Conservation (phyloP, 768 basidiomycete species). For the Russula virescens region DNA sequence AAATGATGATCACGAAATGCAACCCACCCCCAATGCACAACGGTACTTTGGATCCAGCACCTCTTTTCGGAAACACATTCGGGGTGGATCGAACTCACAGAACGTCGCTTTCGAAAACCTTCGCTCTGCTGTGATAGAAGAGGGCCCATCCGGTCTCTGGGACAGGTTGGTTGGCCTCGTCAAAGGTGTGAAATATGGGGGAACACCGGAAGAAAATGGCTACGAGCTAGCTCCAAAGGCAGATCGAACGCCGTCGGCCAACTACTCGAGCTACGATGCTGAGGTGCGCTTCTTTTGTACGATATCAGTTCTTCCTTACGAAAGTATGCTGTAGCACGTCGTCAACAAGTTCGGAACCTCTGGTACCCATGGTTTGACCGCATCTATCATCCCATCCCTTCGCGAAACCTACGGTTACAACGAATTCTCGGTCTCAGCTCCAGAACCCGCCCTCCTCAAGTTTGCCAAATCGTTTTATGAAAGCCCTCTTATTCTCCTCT, state of each 20-base stretch:
- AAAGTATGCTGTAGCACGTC: slow-evolving; percentile 51
- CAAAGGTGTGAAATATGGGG: slow-evolving; percentile 35
- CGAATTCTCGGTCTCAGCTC: slow-evolving; percentile 82
- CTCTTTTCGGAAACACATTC: slow-evolving; percentile 62
- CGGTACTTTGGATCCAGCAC: slow-evolving; percentile 82
- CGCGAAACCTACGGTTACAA: slow-evolving; percentile 79
- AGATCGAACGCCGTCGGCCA: slow-evolving; percentile 15
- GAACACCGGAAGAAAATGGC: slow-evolving; percentile 35
- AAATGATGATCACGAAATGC: slow-evolving; percentile 37
- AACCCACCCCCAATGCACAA: slow-evolving; percentile 58
- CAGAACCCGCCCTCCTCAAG: slow-evolving; percentile 78
- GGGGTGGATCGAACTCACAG: slow-evolving; percentile 27
- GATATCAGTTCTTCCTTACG: neutral
- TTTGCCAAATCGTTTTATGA: slow-evolving; percentile 96
- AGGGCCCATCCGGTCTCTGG: slow-evolving; percentile 41
- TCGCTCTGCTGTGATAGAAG: slow-evolving; percentile 27
- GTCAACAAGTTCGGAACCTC: slow-evolving; percentile 66
- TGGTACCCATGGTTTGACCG: slow-evolving; percentile 52
- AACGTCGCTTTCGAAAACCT: slow-evolving; percentile 30
- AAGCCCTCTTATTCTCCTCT: slow-evolving; percentile 82
- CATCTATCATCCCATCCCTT: slow-evolving; percentile 55
- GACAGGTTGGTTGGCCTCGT: slow-evolving; percentile 36
- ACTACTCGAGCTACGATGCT: neutral
- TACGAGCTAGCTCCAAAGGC: slow-evolving; percentile 29
- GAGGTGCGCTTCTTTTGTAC: slow-evolving; percentile 13